Base-by-base conservation (phyloP, 1,284 basidiomycete species). In the Coniophora puteana region DNA sequence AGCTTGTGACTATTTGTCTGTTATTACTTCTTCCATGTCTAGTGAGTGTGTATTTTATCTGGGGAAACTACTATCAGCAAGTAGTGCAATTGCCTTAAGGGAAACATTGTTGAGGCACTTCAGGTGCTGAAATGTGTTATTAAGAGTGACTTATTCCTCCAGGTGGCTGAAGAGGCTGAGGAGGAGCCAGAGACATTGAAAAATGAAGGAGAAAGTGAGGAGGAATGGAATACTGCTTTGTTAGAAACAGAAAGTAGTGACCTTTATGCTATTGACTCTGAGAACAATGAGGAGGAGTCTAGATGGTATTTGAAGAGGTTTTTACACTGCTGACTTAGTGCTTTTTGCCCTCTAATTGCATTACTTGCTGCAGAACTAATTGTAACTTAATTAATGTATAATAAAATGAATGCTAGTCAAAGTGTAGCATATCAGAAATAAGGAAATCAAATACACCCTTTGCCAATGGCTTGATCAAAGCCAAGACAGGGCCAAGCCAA, bases 31-130 rank as follows among this genome's bases (percentile, higher is more conserved):
- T 11, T 65, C 60, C 1, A 58, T 65, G 3, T 64, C 59, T 8
- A 63, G 62, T 44, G 58, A 67, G 48, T 48, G 57, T 2, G 61
- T 59, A 13, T 47, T 67, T 42, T 66, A 2, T 45, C 49, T 10
- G 63, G 57, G 14, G 60, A 60, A n/a, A 63, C 69, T 31, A 68
- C 63, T 1, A 65, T 68, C 27, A 60, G 47, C 4, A 66, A 69
- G 47, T 59, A 52, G 11, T 54, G 57, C n/a, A 69, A 65, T 44
- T 50, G 57, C 21, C 61, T 69, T 33, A 61, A 67, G 40, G 47
- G 47, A 25, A 58, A 69, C 48, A 61, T 68, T 40, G 40, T 52
- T 14, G 51, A 53, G 30, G 51, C 44, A 10, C 33, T 47, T 20
- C 47, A 50, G 33, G 42, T 38, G 12, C 16, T 48, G 5, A 48